Evolutionary conservation across 768 basidiomycete species (phyloP), one percentile per base, ranked within the genome.

Genomic region (Asterophora parasitica): DNA sequence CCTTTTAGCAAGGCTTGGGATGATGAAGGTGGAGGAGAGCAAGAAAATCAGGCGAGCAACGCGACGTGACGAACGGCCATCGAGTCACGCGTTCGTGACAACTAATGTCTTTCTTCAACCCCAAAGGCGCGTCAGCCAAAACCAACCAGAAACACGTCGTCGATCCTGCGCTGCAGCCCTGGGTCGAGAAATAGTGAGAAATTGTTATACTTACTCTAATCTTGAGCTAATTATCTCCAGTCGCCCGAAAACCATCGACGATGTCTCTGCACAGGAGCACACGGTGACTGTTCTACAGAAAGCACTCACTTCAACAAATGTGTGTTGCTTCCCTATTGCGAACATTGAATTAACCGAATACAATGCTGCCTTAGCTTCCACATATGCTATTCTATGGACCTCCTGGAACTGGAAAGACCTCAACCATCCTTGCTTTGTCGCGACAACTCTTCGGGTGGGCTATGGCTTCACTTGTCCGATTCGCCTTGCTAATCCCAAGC

Each of bases 331-430:
- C n/a, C 3, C 35, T 5, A 2, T 5, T 28, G 42, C n/a, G 12
- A 20, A 16, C 2, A 37, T 23, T 7, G 10, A 9, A 28, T 23
- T 23, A 23, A 23, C 6, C 23, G 3, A 23, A 13, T 48, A 36
- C 44, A 13, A 56, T 15, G 41, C 11, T 5, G 17, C n/a, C 31
- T 8, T 62, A 99, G 96, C 76, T 99, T 43, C 95, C 96, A 4
- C 96, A 99, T 61, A 97, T 98, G 94, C 73, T 99, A 39, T 99
- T 99, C 74, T 99, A 99, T 57, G 96, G 96, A 1, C 96, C 96
- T 26, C 96, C 96, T 12, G 96, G 96, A 27, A 97, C 95, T 10
- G 96, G 96, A 34, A 99, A 99, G 67, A 99, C 96, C 10, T 95
- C 92, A 34, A 97, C 96, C 1, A 97, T 99, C 56, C 82, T 99